Evolutionary conservation across 257 asterid genomes (phyloP).

Genomic region (Marsdenia floribunda): DNA sequence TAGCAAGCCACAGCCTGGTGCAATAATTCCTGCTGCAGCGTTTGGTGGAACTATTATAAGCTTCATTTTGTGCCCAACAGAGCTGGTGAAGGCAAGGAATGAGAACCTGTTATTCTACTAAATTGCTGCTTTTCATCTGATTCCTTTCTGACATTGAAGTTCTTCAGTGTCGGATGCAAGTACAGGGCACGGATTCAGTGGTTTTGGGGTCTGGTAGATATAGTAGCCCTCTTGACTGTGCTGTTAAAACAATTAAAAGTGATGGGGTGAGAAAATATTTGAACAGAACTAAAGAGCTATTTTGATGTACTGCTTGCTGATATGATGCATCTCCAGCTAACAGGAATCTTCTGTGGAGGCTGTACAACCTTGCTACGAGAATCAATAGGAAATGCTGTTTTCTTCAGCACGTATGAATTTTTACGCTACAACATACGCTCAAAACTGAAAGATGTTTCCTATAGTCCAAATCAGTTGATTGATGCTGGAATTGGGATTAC

Average conservation of each 20-base stretch:
- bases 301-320: constrained; percentile 34
- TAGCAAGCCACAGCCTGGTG: constrained; percentile 64
- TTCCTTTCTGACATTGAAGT: constrained; percentile 37
- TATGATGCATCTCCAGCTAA: constrained; percentile 44
- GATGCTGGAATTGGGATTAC: constrained; percentile 77
- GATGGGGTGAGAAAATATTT: constrained; percentile 67
- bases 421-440: constrained; percentile 69
- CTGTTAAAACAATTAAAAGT: constrained; percentile 56
- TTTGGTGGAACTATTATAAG: constrained; percentile 80
- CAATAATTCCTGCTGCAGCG: constrained; percentile 68
- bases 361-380: constrained; percentile 69
- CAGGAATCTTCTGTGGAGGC: constrained; percentile 88
- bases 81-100: constrained; percentile 71
- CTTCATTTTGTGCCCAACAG: constrained; percentile 83
- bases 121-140: neutral
- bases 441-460: constrained; percentile 49
- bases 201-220: constrained; percentile 50
- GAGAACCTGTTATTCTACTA: constrained; percentile 15
- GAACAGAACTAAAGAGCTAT: constrained; percentile 15
- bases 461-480: constrained; percentile 41
- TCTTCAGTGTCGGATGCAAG: constrained; percentile 98
- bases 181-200: constrained; percentile 70
- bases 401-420: constrained; percentile 79
- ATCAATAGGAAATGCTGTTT: constrained; percentile 73
- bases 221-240: constrained; percentile 76